These are phyloP conservation scores for Salinomyces thailandicus DNA, from an alignment of 2,329 filamentous ascomycete genomes.

Conservation along the genomic window DNA sequence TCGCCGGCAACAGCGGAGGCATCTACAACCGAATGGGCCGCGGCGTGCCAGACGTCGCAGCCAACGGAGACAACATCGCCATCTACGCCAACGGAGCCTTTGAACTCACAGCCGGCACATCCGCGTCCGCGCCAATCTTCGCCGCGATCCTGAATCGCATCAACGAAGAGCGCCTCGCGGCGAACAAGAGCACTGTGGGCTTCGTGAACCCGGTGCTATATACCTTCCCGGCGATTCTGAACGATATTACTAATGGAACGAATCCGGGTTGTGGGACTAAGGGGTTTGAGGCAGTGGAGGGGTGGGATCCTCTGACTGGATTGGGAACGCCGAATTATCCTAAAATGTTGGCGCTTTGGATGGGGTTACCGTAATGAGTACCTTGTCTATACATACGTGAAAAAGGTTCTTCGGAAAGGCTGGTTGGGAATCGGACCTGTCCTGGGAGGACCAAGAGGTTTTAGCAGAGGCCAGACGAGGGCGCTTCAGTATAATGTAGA, in stretches of 20 bases:
- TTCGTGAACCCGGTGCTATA: slow-evolving; percentile 17
- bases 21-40: slow-evolving; percentile 19
- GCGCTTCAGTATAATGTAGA: too few species aligned
- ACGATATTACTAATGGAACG: slow-evolving; percentile 14
- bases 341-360: slow-evolving; percentile 13
- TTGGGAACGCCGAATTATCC: slow-evolving; percentile 16
- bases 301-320: slow-evolving; percentile 20
- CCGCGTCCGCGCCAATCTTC: slow-evolving; percentile 14
- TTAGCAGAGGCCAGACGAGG: too few species aligned
- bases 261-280: slow-evolving; percentile 12
- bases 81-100: slow-evolving; percentile 31
- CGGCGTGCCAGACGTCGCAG: slow-evolving; percentile 22
- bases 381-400: too few species aligned
- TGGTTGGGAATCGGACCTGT: too few species aligned
- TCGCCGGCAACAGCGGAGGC: slow-evolving; percentile 8
- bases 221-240: slow-evolving; percentile 9
- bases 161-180: slow-evolving; percentile 12
- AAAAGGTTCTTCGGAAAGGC: too few species aligned
- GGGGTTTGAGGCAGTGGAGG: slow-evolving; percentile 2
- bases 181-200: slow-evolving; percentile 15
- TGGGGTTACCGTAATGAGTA: slow-evolving; percentile 5
- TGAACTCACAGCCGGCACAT: slow-evolving; percentile 13
- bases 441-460: too few species aligned
- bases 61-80: slow-evolving; percentile 31
- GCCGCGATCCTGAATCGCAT: slow-evolving; percentile 17